Evolutionary conservation across 345 rosid species (phyloP).

Genomic region (Luvunga scandens): DNA sequence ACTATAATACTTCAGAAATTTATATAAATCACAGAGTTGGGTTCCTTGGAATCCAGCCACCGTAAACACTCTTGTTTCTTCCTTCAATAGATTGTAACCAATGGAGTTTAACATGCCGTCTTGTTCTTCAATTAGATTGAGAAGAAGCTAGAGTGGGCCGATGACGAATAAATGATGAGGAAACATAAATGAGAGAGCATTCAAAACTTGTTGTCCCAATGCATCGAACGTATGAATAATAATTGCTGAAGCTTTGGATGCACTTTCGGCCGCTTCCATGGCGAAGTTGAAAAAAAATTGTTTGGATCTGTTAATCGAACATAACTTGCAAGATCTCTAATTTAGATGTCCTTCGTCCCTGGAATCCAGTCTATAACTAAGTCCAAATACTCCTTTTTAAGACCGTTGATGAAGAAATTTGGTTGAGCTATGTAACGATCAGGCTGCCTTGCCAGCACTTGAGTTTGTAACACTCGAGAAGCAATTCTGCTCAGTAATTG

Average conservation of each 20-base stretch:
- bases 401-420: no score
- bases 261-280: background rate
- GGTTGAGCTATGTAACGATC: no score
- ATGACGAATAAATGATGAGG: background rate
- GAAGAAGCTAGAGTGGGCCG: background rate
- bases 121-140: background rate
- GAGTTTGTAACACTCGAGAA: no score
- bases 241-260: background rate
- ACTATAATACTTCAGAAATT: no score
- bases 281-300: background rate
- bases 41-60: no score
- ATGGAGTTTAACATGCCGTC: background rate
- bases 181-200: background rate
- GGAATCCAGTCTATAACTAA: background rate
- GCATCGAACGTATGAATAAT: background rate
- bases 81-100: background rate
- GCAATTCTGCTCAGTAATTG: no score
- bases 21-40: no score
- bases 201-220: background rate
- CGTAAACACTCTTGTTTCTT: no score
- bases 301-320: background rate
- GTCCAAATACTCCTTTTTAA: no score
- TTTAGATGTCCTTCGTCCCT: background rate
- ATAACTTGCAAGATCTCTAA: background rate
- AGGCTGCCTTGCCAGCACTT: no score